Conservation (phyloP, 2,329 filamentous ascomycete genomes). For the Fusarium nisikadoi region DNA sequence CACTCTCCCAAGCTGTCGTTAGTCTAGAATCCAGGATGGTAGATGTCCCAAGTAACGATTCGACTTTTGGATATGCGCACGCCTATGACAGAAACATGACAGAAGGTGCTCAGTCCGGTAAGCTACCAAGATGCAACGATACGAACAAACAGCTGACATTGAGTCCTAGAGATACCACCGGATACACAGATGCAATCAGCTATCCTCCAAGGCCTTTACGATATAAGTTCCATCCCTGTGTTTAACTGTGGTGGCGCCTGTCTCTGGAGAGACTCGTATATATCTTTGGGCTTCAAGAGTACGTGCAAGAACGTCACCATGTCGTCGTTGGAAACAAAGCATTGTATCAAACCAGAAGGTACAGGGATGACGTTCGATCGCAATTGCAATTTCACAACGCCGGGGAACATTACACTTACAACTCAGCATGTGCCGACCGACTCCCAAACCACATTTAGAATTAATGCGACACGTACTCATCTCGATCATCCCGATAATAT, state of each 20-base stretch:
- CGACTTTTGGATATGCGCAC: background rate
- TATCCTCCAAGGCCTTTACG: background rate
- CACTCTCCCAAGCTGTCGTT: background rate
- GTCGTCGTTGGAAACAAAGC: background rate
- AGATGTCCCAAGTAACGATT: background rate
- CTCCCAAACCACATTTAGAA: background rate
- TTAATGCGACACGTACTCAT: background rate
- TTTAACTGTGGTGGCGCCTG: background rate
- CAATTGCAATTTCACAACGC: background rate
- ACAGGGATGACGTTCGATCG: background rate
- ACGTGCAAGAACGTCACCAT: background rate
- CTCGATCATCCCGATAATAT: background rate
- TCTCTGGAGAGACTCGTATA: background rate
- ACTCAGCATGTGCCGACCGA: background rate
- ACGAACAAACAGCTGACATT: background rate
- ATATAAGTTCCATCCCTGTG: background rate
- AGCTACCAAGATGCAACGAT: accelerated
- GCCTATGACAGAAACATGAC: background rate
- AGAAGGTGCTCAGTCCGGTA: background rate
- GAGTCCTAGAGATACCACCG: background rate
- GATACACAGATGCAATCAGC: background rate
- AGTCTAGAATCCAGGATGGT: background rate
- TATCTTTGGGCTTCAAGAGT: background rate
- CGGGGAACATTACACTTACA: background rate
- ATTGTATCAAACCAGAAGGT: background rate